These are phyloP conservation scores for Yamadazyma philogaea DNA, from an alignment of 805 yeast species.

Conservation along the genomic window DNA sequence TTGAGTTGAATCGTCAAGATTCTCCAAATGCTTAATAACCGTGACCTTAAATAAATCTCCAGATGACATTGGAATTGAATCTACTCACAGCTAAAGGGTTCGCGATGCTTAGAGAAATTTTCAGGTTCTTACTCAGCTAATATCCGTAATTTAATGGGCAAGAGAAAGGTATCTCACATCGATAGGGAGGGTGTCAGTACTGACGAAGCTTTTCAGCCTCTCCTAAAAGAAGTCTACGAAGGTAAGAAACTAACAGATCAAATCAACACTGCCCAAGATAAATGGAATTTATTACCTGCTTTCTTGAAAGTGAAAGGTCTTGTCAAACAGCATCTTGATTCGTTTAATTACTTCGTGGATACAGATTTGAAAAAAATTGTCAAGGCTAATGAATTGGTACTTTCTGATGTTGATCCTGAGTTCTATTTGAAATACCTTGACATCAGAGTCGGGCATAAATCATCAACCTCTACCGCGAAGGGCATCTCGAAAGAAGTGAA, in stretches of 20 bases:
- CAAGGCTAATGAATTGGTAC: constrained; percentile 80
- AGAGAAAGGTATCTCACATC: constrained; percentile 14
- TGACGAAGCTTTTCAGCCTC: constrained; percentile 70
- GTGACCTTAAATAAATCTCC: constrained; percentile 30
- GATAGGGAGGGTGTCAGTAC: constrained; percentile 8
- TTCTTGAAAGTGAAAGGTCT: constrained; percentile 92
- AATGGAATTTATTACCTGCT: constrained; percentile 96
- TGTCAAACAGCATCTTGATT: constrained; percentile 95
- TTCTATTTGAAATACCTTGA: constrained; percentile 91
- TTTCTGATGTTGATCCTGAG: constrained; percentile 96
- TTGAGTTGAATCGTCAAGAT: constrained; percentile 84
- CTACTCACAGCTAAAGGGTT: not conserved
- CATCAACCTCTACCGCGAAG: constrained; percentile 36
- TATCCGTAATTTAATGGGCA: constrained; percentile 7
- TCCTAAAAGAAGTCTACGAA: constrained; percentile 74
- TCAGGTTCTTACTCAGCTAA: not conserved
- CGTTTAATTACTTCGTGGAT: constrained; percentile 96
- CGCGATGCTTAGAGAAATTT: constrained; percentile 11
- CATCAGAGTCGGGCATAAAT: constrained; percentile 82
- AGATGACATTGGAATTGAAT: constrained; percentile 1
- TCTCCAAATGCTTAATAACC: constrained; percentile 86
- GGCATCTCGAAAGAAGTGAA: constrained; percentile 53
- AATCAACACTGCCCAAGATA: constrained; percentile 88
- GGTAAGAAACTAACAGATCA: constrained; percentile 88
- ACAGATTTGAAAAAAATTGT: constrained; percentile 90